Percentiles rank a stretch among this genome's conserved stretches.
These are phyloP conservation scores for Vicia villosa DNA, from an alignment of 306 rosid species.

Conservation along the genomic window DNA sequence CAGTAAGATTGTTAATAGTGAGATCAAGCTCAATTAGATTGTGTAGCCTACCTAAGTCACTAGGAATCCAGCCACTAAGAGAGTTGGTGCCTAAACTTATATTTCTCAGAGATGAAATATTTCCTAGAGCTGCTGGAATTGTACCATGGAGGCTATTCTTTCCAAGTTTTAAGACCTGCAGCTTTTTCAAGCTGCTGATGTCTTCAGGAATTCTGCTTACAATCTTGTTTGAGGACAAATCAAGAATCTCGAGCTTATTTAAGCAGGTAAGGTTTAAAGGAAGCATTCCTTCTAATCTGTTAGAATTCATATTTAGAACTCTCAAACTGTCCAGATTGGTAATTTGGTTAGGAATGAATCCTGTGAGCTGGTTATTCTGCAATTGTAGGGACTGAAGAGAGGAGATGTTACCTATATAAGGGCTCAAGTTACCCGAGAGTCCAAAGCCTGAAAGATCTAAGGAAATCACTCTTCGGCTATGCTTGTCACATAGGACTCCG, in stretches of 20 bases:
- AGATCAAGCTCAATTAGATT: conserved; percentile 60
- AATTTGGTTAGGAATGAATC: conserved; percentile 57
- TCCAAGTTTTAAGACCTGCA: conserved; percentile 53
- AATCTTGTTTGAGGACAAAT: conserved; percentile 51
- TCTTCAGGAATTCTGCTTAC: conserved; percentile 49
- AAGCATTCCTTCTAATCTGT: conserved; percentile 48
- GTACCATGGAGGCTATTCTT: conserved; percentile 52
- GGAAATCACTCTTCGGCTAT: conserved; percentile 46
- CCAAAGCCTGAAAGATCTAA: conserved; percentile 55
- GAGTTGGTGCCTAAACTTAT: conserved; percentile 62
- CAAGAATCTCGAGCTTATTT: conserved; percentile 50
- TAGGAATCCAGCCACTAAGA: conserved; percentile 60
- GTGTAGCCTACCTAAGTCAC: conserved; percentile 50
- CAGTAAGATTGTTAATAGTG: conserved; percentile 55
- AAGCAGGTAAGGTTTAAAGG: conserved; percentile 50
- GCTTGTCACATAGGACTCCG: conserved; percentile 55
- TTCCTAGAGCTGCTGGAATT: conserved; percentile 54
- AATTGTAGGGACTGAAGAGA: conserved; percentile 56
- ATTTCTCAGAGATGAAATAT: conserved; percentile 55
- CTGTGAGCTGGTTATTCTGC: conserved; percentile 50
- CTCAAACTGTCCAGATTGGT: conserved; percentile 42
- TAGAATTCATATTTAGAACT: conserved; percentile 60
- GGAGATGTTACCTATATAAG: conserved; percentile 58
- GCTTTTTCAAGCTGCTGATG: conserved; percentile 46
- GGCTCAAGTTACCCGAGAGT: conserved; percentile 54